A percentile compares a stretch with the other conserved stretches of the same genome.
These are phyloP conservation scores for Fusarium compactum DNA, from an alignment of 2,329 filamentous ascomycete species.

Conservation along the genomic window DNA sequence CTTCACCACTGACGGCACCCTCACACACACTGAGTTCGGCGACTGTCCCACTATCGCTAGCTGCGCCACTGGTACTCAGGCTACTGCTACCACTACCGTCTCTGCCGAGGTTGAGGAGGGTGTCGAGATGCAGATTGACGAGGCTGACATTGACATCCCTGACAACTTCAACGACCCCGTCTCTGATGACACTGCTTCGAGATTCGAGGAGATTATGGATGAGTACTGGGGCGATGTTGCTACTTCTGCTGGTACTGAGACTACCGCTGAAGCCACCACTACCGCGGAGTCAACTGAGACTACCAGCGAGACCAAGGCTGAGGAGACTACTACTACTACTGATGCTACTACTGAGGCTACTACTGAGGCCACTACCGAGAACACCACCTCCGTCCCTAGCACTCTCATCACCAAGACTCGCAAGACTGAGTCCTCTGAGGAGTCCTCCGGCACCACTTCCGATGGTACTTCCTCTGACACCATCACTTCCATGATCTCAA, in stretches of 20 bases:
- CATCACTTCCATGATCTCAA: neutral
- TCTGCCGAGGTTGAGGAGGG: conserved; percentile 15
- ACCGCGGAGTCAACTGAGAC: neutral
- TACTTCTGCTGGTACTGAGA: neutral
- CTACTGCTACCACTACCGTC: neutral
- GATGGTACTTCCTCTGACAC: neutral
- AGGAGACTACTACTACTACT: neutral
- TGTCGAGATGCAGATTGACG: conserved; percentile 1
- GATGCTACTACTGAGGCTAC: neutral
- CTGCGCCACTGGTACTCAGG: conserved; percentile 21
- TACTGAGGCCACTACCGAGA: neutral
- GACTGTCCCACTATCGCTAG: conserved; percentile 15
- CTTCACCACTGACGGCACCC: conserved; percentile 5
- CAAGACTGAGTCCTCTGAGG: neutral
- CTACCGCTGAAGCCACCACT: neutral
- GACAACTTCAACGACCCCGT: conserved; percentile 10
- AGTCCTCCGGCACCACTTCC: neutral
- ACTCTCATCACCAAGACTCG: conserved; percentile 19
- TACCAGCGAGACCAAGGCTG: neutral
- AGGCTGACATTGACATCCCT: neutral
- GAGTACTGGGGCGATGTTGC: neutral
- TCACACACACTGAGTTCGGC: conserved; percentile 13
- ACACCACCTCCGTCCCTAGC: neutral
- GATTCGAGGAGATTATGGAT: neutral
- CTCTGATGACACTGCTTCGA: neutral